Evolutionary conservation across 2,329 filamentous ascomycete genomes (phyloP).

Genomic region (Fusarium sp.): DNA sequence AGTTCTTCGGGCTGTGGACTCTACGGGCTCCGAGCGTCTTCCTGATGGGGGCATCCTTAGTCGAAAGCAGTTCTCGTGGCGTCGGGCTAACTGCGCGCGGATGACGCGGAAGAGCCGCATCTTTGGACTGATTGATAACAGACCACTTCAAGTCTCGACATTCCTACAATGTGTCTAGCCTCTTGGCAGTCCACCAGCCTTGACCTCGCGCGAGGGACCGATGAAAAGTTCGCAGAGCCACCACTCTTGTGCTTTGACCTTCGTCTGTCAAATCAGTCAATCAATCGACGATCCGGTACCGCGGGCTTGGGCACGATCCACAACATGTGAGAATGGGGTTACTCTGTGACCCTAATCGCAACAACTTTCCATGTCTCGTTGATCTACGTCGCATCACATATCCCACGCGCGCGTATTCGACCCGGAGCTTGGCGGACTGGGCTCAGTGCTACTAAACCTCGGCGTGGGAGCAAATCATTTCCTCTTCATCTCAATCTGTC

Average conservation of each 20-base stretch:
- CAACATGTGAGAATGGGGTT: conserved; percentile 6
- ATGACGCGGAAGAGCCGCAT: conserved; percentile 28
- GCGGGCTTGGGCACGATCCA: conserved; percentile 3
- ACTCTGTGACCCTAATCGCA: not conserved
- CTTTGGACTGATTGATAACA: conserved; percentile 36
- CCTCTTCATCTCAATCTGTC: not conserved
- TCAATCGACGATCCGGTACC: not conserved
- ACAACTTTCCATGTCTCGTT: too few species aligned
- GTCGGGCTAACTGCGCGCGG: conserved; percentile 5
- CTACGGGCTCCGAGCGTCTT: not conserved
- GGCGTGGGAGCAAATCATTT: not conserved
- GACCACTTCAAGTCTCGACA: conserved; percentile 1
- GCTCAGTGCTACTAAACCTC: not conserved
- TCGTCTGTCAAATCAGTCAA: not conserved
- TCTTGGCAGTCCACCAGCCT: not conserved
- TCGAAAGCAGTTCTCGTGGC: not conserved
- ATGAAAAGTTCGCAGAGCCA: not conserved
- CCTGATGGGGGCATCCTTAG: not conserved
- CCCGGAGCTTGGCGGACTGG: conserved; percentile 3
- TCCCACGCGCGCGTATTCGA: not conserved
- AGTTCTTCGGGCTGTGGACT: not conserved
- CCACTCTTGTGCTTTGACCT: not conserved
- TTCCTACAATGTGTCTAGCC: not conserved
- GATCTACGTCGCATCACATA: too few species aligned
- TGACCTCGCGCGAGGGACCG: too few species aligned